phyloP scores from a whole-genome alignment of 768 basidiomycete species.

The Panaeolus papilionaceus region DNA sequence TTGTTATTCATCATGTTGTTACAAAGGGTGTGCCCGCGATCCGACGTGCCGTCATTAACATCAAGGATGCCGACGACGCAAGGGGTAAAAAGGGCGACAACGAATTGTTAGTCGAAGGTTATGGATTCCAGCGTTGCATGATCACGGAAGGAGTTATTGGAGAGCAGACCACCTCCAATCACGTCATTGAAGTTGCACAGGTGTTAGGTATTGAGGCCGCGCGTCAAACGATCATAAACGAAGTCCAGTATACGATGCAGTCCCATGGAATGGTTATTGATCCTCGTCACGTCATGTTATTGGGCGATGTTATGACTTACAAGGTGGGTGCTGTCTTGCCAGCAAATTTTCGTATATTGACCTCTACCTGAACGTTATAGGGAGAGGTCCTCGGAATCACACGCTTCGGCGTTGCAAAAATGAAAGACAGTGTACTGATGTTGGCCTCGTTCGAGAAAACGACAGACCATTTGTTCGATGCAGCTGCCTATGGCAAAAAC shows the following conservation, averaged over 20 bases:
- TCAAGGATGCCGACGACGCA: conserved; percentile 85
- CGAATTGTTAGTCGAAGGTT: conserved; percentile 94
- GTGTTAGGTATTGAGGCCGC: conserved; percentile 99
- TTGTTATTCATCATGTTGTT: conserved; percentile 9
- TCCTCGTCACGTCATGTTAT: conserved; percentile 96
- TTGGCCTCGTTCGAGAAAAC: conserved; percentile 99
- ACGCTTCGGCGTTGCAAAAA: conserved; percentile 98
- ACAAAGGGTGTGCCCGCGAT: conserved; percentile 83
- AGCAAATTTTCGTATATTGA: background rate
- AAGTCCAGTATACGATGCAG: conserved; percentile 97
- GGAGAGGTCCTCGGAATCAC: conserved; percentile 99
- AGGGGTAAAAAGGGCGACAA: conserved; percentile 88
- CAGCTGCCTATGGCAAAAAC: conserved; percentile 94
- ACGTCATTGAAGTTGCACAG: conserved; percentile 94
- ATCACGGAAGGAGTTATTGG: conserved; percentile 95
- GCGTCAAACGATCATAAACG: conserved; percentile 91
- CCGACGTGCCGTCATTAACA: conserved; percentile 94
- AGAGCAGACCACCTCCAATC: conserved; percentile 91
- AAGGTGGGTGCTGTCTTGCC: conserved; percentile 60
- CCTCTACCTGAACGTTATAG: conserved; percentile 42
- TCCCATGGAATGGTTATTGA: conserved; percentile 99
- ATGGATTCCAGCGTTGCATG: conserved; percentile 97
- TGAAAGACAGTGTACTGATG: conserved; percentile 99
- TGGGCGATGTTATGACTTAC: conserved; percentile 98
- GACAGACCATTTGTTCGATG: conserved; percentile 98